These are phyloP conservation scores for Eucalyptus sideroxylon DNA, from an alignment of 345 rosid species.

Conservation along the genomic window DNA sequence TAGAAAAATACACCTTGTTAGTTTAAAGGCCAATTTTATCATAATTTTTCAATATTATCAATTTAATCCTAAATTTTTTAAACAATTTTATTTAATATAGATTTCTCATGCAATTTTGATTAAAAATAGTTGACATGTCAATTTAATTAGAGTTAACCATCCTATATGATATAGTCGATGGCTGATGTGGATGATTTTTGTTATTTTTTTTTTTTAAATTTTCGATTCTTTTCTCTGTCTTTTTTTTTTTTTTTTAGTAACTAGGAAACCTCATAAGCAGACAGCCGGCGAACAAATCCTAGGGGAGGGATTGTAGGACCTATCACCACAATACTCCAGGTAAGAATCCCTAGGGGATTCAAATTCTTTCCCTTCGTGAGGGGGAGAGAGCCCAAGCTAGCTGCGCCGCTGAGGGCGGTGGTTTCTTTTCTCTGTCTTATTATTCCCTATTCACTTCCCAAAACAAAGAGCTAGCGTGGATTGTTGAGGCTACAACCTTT, in stretches of 20 bases:
- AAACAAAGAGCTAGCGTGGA: neutral
- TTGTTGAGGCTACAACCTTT: neutral
- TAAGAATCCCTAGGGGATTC: too few relatives aligned
- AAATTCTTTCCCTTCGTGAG: too few relatives aligned
- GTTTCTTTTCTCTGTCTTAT: too few relatives aligned
- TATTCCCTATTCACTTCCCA: neutral
- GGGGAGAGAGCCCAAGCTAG: too few relatives aligned
- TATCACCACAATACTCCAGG: too few relatives aligned
- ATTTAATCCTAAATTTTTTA: fast-evolving
- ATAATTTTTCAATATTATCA: fast-evolving
- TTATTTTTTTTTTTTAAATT: too few relatives aligned
- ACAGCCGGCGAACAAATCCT: fast-evolving
- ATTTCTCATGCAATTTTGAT: neutral
- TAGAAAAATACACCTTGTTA: neutral
- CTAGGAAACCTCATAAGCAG: too few relatives aligned
- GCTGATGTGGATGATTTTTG: fast-evolving
- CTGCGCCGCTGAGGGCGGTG: too few relatives aligned
- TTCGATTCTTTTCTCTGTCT: fast-evolving
- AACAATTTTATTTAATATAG: neutral
- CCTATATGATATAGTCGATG: fast-evolving
- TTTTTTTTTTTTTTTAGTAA: too few relatives aligned
- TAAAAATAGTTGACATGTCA: neutral
- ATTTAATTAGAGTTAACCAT: neutral
- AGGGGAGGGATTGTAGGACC: too few relatives aligned
- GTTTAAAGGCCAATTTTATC: neutral